Conservation (phyloP, 164 flowering plant species). For the Sextonia rubra region DNA sequence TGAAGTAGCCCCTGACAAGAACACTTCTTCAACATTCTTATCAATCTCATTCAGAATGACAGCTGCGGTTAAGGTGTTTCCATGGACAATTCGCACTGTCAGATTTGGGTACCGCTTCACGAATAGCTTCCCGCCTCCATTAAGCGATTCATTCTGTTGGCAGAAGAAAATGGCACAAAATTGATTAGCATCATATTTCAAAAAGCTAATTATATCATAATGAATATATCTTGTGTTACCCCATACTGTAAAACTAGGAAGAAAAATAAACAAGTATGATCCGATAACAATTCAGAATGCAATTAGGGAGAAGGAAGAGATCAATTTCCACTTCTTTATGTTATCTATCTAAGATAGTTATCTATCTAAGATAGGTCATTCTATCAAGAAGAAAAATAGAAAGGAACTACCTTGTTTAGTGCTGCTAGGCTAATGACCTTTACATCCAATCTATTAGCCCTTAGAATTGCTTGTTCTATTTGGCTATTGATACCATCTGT, state of each 20-base stretch:
- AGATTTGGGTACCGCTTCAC: constrained; percentile 73
- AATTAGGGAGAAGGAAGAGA: neutral
- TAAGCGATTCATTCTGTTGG: constrained; percentile 75
- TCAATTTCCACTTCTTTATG: neutral
- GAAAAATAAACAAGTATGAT: neutral
- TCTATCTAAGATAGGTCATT: too few species aligned
- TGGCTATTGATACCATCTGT: constrained; percentile 69
- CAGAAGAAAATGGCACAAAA: neutral
- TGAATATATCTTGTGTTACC: neutral
- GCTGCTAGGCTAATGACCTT: constrained; percentile 95
- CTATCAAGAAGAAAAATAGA: neutral
- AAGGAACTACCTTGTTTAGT: constrained; percentile 67
- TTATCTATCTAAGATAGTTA: neutral
- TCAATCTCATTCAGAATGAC: constrained; percentile 78
- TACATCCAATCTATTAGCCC: constrained; percentile 71
- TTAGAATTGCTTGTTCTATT: constrained; percentile 80
- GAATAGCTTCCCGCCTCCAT: constrained; percentile 88
- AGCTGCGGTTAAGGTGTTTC: constrained; percentile 90
- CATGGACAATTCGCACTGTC: constrained; percentile 80
- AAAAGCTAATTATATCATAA: neutral
- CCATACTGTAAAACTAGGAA: too few species aligned
- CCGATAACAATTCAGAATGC: neutral
- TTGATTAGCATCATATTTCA: neutral
- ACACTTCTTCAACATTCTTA: constrained; percentile 61
- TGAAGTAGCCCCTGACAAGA: constrained; percentile 89